Base-by-base conservation (phyloP, 2,329 filamentous ascomycete genomes). In the Ophiostoma australiae region DNA sequence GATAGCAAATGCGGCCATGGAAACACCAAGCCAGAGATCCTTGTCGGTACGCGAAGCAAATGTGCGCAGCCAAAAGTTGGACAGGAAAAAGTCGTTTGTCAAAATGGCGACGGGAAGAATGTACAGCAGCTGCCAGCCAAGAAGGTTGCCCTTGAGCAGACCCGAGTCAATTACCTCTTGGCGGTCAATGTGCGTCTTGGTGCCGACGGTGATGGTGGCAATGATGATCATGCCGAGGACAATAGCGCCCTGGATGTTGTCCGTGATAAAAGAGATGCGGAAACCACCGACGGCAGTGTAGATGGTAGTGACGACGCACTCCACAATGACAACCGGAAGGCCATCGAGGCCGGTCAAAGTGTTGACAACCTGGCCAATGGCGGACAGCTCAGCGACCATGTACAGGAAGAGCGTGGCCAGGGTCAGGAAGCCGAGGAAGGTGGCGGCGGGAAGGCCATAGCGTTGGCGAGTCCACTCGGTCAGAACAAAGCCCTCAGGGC, bases 71-170 rank as follows among this genome's bases (percentile, higher is more conserved):
- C 92, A 95, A 80, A 92, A 93, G 74, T 88, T 90, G 41, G 91
- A 92, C 63, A 95, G 83, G 82, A 95, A 95, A 83, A 95, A 94
- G 82, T 94, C 89, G 81, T 94, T 95, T 72, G 91, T 94, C 71
- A 94, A 78, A 74, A 95, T 86, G 65, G 92, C 92, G 6, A 95
- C 86, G 0, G 92, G 91, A 1, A 95, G 84, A 74, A 95, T 94
- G 81, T 94, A 95, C 48, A 95, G 82, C 17, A 95, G 86, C 79
- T 95, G 92, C 91, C 92, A 95, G 70, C 92, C 92, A 1, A 95
- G 84, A 1, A 93, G 84, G 71, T 82, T 91, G 5, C 89, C 76
- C 65, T 92, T 83, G n/a, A 90, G 86, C 35, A 92, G 85, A 10
- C 88, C 88, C 0, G 91, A 93, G 5, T 86, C 81, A 0, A 87